phyloP scores from a whole-genome alignment of 495 filamentous ascomycete genomes.

The Tuber indicum region DNA sequence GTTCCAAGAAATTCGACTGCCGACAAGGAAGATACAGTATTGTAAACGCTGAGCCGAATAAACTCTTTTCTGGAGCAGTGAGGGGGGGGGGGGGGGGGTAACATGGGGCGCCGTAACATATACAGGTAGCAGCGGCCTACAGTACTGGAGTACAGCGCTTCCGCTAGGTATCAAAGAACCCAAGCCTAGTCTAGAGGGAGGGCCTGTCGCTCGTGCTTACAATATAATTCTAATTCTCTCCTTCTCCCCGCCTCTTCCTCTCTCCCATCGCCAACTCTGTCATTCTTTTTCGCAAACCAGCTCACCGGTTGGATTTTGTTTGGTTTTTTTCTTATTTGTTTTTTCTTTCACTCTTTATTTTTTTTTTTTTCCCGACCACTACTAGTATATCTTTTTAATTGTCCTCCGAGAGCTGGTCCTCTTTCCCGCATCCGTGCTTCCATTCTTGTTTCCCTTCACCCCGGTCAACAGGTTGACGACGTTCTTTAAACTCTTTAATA shows the following conservation, averaged over 20 bases:
- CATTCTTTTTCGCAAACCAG: slow-evolving; percentile 21
- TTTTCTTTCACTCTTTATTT: slow-evolving; percentile 16
- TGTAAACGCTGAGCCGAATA: slow-evolving; percentile 39
- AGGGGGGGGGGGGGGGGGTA: slow-evolving; percentile 22
- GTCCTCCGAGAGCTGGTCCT: slow-evolving; percentile 24
- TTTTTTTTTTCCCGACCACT: slow-evolving; percentile 15
- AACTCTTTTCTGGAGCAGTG: slow-evolving; percentile 21
- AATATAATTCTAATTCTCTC: slow-evolving; percentile 22
- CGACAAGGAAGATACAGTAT: slow-evolving; percentile 10
- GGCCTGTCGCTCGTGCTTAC: slow-evolving; percentile 25
- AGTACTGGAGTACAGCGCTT: not conserved
- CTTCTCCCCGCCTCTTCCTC: slow-evolving; percentile 18
- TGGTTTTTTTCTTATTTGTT: slow-evolving; percentile 16
- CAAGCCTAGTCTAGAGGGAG: slow-evolving; percentile 26
- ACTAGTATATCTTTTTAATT: not conserved
- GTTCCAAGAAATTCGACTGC: slow-evolving; percentile 37
- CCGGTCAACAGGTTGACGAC: slow-evolving; percentile 37
- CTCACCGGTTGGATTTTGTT: slow-evolving; percentile 28
- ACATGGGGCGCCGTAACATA: slow-evolving; percentile 22
- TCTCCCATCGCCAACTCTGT: slow-evolving; percentile 23
- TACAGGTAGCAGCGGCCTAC: not conserved
- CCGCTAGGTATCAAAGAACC: slow-evolving; percentile 28
- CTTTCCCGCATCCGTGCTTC: slow-evolving; percentile 12
- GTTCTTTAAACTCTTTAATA: slow-evolving; percentile 36
- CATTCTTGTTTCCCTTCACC: slow-evolving; percentile 5